Percentiles rank a stretch among this genome's conserved stretches.
Evolutionary conservation across 768 basidiomycete species (phyloP).

Genomic region (Rhizopogon roseolus): DNA sequence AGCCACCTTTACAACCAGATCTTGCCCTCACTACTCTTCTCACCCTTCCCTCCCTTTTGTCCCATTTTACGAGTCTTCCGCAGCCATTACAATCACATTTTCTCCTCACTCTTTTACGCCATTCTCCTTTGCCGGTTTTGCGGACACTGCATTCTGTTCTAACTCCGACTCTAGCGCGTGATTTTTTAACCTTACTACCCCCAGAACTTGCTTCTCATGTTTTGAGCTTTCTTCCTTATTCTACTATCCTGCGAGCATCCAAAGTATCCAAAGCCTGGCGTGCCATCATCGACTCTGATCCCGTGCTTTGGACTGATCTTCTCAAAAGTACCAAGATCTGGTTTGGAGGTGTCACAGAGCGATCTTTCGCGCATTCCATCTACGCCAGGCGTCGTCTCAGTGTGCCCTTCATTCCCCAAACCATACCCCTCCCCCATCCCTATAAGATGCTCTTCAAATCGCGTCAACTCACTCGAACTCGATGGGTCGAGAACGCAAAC

Average conservation of each 20-base stretch:
- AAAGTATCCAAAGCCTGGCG: conserved; percentile 89
- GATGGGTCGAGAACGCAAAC: conserved; percentile 71
- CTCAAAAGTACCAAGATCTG: conserved; percentile 81
- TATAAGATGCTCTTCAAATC: conserved; percentile 94
- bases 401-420: conserved; percentile 32
- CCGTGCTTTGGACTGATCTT: conserved; percentile 84
- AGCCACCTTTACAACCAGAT: conserved; percentile 77
- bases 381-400: conserved; percentile 51
- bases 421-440: conserved; percentile 75
- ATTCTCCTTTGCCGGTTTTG: conserved; percentile 87
- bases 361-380: conserved; percentile 71
- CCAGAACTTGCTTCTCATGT: conserved; percentile 89
- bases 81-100: conserved; percentile 87
- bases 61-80: conserved; percentile 78
- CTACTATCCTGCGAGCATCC: conserved; percentile 79
- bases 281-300: conserved; percentile 87
- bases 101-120: conserved; percentile 86
- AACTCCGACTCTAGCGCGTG: conserved; percentile 86
- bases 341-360: conserved; percentile 85
- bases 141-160: conserved; percentile 86
- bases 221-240: conserved; percentile 78
- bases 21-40: conserved; percentile 78
- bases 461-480: conserved; percentile 71
- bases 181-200: conserved; percentile 90
- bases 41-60: conserved; percentile 77